Base-by-base conservation (phyloP, 225 moss, liverwort and hornwort genomes). In the Asterella californica region DNA sequence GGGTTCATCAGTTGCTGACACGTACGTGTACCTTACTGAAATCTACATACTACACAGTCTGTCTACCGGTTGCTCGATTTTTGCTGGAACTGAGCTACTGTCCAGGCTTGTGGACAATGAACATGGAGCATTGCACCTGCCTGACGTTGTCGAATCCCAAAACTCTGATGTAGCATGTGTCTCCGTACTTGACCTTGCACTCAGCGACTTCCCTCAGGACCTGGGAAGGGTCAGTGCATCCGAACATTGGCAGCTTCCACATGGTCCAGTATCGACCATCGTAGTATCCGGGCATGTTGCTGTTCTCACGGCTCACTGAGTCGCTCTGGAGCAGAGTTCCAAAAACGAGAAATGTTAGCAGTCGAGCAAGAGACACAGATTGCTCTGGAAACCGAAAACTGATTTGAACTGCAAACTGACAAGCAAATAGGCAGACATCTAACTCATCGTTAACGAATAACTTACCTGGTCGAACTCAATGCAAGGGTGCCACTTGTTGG, bases 161-260 rank as follows among this genome's bases (percentile, higher is more conserved):
- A 0, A 90, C 80, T 0, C 87, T 88, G 71, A 93, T 88, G 78
- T 46, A 89, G 79, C 79, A 79, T 76, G 87, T 86, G 19, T 2
- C 0, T 15, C 91, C 89, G 79, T 81, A 93, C 22, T 38, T 48
- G 77, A 80, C 83, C 87, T 86, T 90, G 84, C 84, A 84, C 50
- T 90, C 87, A 54, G 83, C 12, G 0, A 93, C 78, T 83, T 93
- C 93, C 0, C 78, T 48, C 75, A 93, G 60, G 75, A 93, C 93
- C 60, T 84, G 81, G 0, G 80, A 4, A 0, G 93, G 27, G 60
- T 91, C 93, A 9, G 72, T 90, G 81, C 89, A 90, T 7, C 91
- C 88, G 38, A 93, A 91, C 78, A 91, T 89, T 81, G 90, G 90
- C 54, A 93, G 25, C 88, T 91, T 93, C 91, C 92, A 93, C 92